Conservation (phyloP, 169 alveolate genomes). For the Plasmodium gallinaceum region DNA sequence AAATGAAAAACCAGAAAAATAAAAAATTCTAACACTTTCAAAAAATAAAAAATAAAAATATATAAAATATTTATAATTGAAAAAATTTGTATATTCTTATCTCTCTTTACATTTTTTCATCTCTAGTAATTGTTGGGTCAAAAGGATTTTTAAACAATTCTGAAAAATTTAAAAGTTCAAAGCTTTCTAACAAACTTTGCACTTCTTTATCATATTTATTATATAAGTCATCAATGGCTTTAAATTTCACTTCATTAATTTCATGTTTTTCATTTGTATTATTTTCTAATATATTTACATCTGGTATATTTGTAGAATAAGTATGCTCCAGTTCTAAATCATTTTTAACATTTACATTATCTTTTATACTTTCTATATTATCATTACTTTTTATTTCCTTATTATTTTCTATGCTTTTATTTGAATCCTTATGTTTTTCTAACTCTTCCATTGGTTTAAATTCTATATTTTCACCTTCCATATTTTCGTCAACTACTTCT, state of each 20-base stretch:
- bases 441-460: neutral
- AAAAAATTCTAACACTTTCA: slow-evolving; percentile 65
- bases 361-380: neutral
- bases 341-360: slow-evolving; percentile 1
- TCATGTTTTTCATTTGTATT: slow-evolving; percentile 1
- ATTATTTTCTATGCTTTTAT: neutral
- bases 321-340: neutral
- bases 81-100: slow-evolving; percentile 11
- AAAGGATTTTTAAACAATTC: slow-evolving; percentile 66
- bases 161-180: slow-evolving; percentile 42
- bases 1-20: slow-evolving; percentile 55
- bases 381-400: neutral
- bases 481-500: slow-evolving; percentile 1
- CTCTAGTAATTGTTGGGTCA: slow-evolving; percentile 38
- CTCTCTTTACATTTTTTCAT: slow-evolving; percentile 56
- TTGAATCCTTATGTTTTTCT: neutral
- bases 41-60: slow-evolving; percentile 1
- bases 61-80: neutral
- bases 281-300: neutral
- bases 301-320: neutral
- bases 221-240: slow-evolving; percentile 43
- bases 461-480: neutral
- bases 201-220: slow-evolving; percentile 59
- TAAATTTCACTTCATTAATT: slow-evolving; percentile 10
- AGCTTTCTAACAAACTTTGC: slow-evolving; percentile 33